A percentile compares a stretch with the other conserved stretches of the same genome.
phyloP scores from a whole-genome alignment of 352 stramenopile species.

The Globisporangium lucens region DNA sequence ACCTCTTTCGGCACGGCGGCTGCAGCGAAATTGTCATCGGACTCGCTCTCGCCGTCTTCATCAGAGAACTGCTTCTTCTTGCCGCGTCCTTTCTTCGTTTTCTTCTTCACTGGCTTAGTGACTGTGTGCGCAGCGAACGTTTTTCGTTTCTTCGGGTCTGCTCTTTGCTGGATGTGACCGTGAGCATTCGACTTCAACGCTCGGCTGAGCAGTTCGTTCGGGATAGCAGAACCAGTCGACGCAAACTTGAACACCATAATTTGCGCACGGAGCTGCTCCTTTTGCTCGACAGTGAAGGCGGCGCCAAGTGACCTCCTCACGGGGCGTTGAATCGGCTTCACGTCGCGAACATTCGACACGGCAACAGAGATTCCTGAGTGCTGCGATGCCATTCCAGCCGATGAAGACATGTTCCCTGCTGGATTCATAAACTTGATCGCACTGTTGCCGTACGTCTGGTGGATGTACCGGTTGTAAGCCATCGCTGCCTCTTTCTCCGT shows the following conservation, averaged over 20 bases:
- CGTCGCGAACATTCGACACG: constrained; percentile 47
- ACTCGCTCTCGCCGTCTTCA: constrained; percentile 75
- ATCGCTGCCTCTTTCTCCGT: constrained; percentile 77
- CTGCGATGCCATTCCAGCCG: constrained; percentile 15
- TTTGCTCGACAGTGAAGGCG: constrained; percentile 78
- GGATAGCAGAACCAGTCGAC: constrained; percentile 71
- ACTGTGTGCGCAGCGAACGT: constrained; percentile 58
- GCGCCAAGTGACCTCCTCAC: constrained; percentile 46
- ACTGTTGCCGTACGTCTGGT: constrained; percentile 77
- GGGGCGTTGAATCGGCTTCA: constrained; percentile 51
- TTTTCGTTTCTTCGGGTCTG: constrained; percentile 73
- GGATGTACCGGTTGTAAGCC: constrained; percentile 86
- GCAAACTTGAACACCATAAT: constrained; percentile 93
- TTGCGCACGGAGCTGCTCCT: constrained; percentile 84
- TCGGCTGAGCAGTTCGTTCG: constrained; percentile 66
- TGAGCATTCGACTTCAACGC: constrained; percentile 67
- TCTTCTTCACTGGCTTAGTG: constrained; percentile 66
- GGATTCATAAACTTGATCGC: constrained; percentile 87
- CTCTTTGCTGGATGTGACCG: constrained; percentile 51
- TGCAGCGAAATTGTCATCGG: constrained; percentile 47
- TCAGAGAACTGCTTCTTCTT: constrained; percentile 74
- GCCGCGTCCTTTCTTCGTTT: constrained; percentile 47
- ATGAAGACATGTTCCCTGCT: constrained; percentile 33
- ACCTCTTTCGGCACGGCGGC: constrained; percentile 42
- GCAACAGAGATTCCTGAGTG: constrained; percentile 40